Conservation (phyloP, 345 rosid genomes). For the Citrus hindsii region DNA sequence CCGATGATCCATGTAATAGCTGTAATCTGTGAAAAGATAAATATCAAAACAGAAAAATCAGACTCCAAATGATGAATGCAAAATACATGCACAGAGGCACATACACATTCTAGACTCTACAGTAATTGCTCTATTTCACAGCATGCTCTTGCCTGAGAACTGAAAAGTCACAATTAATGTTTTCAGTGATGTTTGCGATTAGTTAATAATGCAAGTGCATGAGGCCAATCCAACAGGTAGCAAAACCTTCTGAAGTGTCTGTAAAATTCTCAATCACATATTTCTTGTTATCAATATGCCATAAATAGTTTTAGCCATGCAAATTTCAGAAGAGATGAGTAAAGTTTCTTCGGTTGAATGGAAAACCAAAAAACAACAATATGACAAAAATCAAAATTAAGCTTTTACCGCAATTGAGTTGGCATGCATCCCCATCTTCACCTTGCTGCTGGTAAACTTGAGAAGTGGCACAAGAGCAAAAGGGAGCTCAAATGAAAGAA, state of each 20-base stretch:
- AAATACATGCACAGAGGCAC: neutral
- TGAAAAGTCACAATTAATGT: neutral
- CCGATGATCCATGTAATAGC: conserved; percentile 80
- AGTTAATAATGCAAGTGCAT: neutral
- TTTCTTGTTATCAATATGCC: neutral
- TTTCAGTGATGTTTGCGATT: neutral
- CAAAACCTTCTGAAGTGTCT: neutral
- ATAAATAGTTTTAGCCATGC: neutral
- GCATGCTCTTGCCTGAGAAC: neutral
- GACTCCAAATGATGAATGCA: neutral
- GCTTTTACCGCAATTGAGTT: conserved; percentile 55
- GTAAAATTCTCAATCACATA: neutral
- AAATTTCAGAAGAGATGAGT: neutral
- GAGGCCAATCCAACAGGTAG: neutral
- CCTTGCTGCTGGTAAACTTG: conserved; percentile 85
- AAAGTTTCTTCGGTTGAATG: neutral
- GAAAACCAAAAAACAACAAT: neutral
- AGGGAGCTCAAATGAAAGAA: conserved; percentile 92
- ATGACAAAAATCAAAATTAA: conserved; percentile 3
- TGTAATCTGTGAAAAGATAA: conserved; percentile 41
- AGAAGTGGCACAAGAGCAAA: conserved; percentile 90
- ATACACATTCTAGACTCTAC: neutral
- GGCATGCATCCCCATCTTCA: conserved; percentile 74
- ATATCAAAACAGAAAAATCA: neutral
- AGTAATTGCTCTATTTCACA: neutral